Conservation (phyloP, 305 asterid genomes). For the Stenogyne calaminthoides region DNA sequence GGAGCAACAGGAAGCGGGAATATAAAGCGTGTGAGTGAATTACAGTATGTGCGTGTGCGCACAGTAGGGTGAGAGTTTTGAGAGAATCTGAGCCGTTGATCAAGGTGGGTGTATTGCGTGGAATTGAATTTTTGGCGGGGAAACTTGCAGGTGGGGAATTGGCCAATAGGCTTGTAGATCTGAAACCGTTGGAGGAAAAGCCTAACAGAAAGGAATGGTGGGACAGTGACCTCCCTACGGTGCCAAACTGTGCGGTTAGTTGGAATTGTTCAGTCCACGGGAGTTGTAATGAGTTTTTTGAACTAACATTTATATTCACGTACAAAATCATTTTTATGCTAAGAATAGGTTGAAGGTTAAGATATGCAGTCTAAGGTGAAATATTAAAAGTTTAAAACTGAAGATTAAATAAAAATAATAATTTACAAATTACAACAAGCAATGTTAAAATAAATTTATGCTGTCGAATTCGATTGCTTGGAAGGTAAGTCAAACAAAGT, state of each 20-base stretch:
- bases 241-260: slow-evolving; percentile 35
- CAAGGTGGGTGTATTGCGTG: slow-evolving; percentile 24
- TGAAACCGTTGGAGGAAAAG: slow-evolving; percentile 40
- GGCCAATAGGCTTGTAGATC: slow-evolving; percentile 24
- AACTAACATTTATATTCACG: background rate
- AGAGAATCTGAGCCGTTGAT: slow-evolving; percentile 17
- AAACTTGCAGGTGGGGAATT: slow-evolving; percentile 26
- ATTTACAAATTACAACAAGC: too few species aligned
- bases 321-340: background rate
- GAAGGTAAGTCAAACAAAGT: background rate
- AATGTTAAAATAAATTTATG: background rate
- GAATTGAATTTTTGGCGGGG: slow-evolving; percentile 38
- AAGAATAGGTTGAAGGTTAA: background rate
- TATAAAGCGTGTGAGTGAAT: slow-evolving; percentile 26
- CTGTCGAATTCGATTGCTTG: background rate
- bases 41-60: slow-evolving; percentile 22
- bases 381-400: too few species aligned
- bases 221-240: slow-evolving; percentile 35
- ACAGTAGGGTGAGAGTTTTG: background rate
- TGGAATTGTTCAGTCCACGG: slow-evolving; percentile 27
- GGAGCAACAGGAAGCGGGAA: slow-evolving; percentile 22
- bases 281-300: background rate
- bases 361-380: too few species aligned
- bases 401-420: too few species aligned
- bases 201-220: slow-evolving; percentile 37